These are phyloP conservation scores for Spathaspora sp. DNA, from an alignment of 805 yeast species.

Conservation along the genomic window DNA sequence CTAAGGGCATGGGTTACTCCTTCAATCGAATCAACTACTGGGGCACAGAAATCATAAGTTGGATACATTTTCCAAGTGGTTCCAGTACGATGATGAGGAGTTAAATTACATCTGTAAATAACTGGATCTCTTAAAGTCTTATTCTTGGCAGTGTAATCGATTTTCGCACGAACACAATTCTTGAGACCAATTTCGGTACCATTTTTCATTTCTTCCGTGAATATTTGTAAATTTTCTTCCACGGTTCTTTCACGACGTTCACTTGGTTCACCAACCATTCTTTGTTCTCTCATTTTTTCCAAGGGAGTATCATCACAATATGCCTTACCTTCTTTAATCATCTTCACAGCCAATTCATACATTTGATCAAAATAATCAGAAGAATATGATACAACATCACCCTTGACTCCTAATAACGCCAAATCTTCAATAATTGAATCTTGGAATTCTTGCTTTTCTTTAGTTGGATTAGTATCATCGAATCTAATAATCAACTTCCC, in stretches of 20 bases:
- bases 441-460: constrained; percentile 93
- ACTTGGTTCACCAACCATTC: constrained; percentile 95
- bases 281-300: constrained; percentile 96
- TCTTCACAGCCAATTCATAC: constrained; percentile 79
- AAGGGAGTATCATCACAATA: constrained; percentile 96
- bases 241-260: constrained; percentile 88
- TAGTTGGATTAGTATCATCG: constrained; percentile 97
- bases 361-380: constrained; percentile 90
- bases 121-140: constrained; percentile 98
- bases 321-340: constrained; percentile 95
- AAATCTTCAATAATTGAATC: constrained; percentile 93
- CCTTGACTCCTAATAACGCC: constrained; percentile 84
- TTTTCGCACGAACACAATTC: constrained; percentile 95
- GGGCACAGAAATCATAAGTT: constrained; percentile 98
- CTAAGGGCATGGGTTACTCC: constrained; percentile 98
- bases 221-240: constrained; percentile 85
- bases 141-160: constrained; percentile 85
- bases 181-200: constrained; percentile 92
- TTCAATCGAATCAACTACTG: constrained; percentile 90
- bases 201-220: constrained; percentile 87
- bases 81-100: constrained; percentile 98
- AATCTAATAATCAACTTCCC: constrained; percentile 96
- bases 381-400: constrained; percentile 83
- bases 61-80: constrained; percentile 93
- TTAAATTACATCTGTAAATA: constrained; percentile 92